Conservation (phyloP, 306 rosid species). For the Cyamopsis tetragonoloba region DNA sequence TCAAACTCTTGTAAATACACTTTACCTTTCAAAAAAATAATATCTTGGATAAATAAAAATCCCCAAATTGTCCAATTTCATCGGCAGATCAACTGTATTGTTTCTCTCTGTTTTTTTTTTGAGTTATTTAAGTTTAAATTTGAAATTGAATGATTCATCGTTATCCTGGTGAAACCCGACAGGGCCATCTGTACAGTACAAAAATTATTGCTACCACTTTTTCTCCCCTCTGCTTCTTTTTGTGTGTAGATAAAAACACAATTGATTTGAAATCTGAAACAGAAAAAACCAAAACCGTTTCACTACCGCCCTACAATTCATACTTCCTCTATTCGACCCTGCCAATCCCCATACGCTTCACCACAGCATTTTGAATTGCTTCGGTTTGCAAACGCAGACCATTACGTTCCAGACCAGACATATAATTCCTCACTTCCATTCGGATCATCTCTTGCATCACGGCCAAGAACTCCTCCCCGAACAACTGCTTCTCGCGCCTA, state of each 20-base stretch:
- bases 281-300: conserved; percentile 1
- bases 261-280: background rate
- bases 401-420: conserved; percentile 65
- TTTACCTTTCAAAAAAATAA: no score
- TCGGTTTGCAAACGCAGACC: conserved; percentile 55
- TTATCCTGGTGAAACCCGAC: no score
- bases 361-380: conserved; percentile 53
- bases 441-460: conserved; percentile 83
- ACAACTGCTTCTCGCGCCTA: conserved; percentile 48
- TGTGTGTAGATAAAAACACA: background rate
- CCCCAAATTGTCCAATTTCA: no score
- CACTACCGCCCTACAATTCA: background rate
- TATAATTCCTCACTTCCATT: conserved; percentile 68
- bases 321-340: conserved; percentile 40
- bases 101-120: no score
- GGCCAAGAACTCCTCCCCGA: conserved; percentile 52
- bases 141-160: no score
- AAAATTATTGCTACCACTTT: conserved; percentile 35
- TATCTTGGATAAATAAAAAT: no score
- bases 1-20: no score
- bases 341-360: conserved; percentile 54
- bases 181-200: conserved; percentile 40
- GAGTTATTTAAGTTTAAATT: no score
- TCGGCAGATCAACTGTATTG: no score
- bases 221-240: no score